Evolutionary conservation across 2,329 filamentous ascomycete species (phyloP).

Genomic region (Fusarium sp.): DNA sequence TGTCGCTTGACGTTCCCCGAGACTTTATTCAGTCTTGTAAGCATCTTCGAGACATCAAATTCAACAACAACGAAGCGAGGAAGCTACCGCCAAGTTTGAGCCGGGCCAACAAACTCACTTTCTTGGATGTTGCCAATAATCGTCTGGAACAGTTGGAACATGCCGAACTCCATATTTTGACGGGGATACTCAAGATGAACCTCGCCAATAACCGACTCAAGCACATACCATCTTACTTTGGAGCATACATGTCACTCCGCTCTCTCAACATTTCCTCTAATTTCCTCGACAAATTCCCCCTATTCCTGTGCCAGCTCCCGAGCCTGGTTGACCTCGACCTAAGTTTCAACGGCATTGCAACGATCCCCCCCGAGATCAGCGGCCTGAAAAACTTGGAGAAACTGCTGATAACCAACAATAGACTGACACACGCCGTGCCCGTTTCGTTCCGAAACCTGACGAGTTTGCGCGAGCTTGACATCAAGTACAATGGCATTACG

Average conservation of each 20-base stretch:
- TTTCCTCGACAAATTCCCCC: constrained; percentile 85
- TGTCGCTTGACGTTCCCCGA: constrained; percentile 91
- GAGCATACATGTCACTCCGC: constrained; percentile 80
- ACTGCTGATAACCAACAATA: constrained; percentile 96
- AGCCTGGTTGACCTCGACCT: constrained; percentile 93
- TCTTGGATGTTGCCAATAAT: constrained; percentile 96
- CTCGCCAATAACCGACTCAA: constrained; percentile 93
- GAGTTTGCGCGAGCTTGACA: constrained; percentile 89
- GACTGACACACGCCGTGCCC: constrained; percentile 80
- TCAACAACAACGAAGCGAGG: constrained; percentile 91
- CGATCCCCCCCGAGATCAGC: constrained; percentile 82
- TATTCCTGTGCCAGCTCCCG: constrained; percentile 84
- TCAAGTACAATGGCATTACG: constrained; percentile 91
- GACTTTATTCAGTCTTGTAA: constrained; percentile 96
- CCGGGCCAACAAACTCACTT: constrained; percentile 83
- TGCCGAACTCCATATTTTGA: constrained; percentile 81
- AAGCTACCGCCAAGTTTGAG: constrained; percentile 86
- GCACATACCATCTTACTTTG: constrained; percentile 84
- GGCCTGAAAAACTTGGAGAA: constrained; percentile 84
- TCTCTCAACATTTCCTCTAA: constrained; percentile 95
- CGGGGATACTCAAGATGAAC: constrained; percentile 86
- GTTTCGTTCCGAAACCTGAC: constrained; percentile 77
- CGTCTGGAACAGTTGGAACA: constrained; percentile 87
- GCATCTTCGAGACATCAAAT: constrained; percentile 94
- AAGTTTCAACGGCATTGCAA: constrained; percentile 92